Evolutionary conservation across 2,329 filamentous ascomycete species (phyloP).

Genomic region (Fusarium xylarioides): DNA sequence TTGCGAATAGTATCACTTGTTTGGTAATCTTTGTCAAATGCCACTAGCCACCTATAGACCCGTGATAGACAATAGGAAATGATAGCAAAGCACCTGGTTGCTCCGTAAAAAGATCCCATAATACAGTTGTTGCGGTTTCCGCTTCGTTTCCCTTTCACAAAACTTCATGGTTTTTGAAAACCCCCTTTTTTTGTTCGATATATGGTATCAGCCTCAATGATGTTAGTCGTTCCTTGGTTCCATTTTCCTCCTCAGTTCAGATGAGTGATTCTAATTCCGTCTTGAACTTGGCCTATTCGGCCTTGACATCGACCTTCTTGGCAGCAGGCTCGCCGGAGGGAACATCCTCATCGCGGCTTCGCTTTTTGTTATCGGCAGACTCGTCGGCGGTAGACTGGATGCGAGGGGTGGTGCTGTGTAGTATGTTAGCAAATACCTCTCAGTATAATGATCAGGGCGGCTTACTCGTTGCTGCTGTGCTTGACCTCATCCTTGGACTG

Average conservation of each 20-base stretch:
- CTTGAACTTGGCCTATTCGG: slow-evolving; percentile 64
- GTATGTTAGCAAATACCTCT: slow-evolving; percentile 22
- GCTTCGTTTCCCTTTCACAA: not conserved
- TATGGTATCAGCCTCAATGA: slow-evolving; percentile 35
- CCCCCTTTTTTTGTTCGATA: slow-evolving; percentile 19
- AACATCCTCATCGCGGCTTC: slow-evolving; percentile 62
- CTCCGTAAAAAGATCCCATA: slow-evolving; percentile 35
- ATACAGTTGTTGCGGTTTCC: slow-evolving; percentile 35
- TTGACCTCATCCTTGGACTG: slow-evolving; percentile 41
- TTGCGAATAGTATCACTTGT: slow-evolving; percentile 5
- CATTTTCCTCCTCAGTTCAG: not conserved
- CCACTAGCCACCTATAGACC: slow-evolving; percentile 23
- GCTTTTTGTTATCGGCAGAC: slow-evolving; percentile 58
- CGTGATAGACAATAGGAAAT: slow-evolving; percentile 24
- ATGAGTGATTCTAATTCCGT: slow-evolving; percentile 36
- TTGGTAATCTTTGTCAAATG: slow-evolving; percentile 27
- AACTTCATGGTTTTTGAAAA: not conserved
- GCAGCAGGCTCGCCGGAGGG: slow-evolving; percentile 57
- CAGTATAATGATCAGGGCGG: not conserved
- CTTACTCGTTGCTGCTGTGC: slow-evolving; percentile 44
- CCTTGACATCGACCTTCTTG: slow-evolving; percentile 70
- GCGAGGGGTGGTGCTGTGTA: slow-evolving; percentile 44
- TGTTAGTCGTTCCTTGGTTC: not conserved
- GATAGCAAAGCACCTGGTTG: slow-evolving; percentile 30
- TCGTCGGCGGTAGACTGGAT: slow-evolving; percentile 58